A percentile compares a stretch with the other conserved stretches of the same genome.
Conservation (phyloP, 2,329 filamentous ascomycete genomes). For the Sphaerulina musiva region DNA sequence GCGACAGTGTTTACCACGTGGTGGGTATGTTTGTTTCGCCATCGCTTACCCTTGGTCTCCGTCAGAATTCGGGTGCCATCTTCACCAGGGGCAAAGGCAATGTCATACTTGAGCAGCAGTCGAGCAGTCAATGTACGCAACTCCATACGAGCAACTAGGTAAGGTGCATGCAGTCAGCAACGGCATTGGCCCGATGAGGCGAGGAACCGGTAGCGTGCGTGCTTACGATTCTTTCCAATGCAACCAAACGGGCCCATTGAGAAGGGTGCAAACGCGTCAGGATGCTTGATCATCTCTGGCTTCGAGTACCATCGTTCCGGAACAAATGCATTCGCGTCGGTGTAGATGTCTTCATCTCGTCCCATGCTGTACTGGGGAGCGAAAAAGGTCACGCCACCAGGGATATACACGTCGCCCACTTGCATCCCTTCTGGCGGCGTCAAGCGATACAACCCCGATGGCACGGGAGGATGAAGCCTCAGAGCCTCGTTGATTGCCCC, state of each 20-base stretch:
- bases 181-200: background rate
- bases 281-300: constrained; percentile 34
- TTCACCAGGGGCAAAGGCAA: constrained; percentile 35
- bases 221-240: constrained; percentile 32
- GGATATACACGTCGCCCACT: constrained; percentile 34
- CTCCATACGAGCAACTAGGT: constrained; percentile 34
- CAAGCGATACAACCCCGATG: constrained; percentile 31
- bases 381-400: constrained; percentile 24
- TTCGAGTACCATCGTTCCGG: constrained; percentile 36
- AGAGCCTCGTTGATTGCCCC: constrained; percentile 40
- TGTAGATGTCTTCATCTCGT: constrained; percentile 28
- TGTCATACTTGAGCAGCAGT: constrained; percentile 35
- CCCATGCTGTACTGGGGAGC: constrained; percentile 24
- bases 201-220: background rate
- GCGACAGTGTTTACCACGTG: too few species aligned
- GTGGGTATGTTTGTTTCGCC: too few species aligned
- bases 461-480: constrained; percentile 37
- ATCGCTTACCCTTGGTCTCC: constrained; percentile 20
- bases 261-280: constrained; percentile 36
- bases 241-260: constrained; percentile 33
- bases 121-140: constrained; percentile 33
- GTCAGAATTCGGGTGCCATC: constrained; percentile 30
- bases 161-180: background rate
- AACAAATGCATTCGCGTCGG: constrained; percentile 28
- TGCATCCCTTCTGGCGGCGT: constrained; percentile 36